Evolutionary conservation across 2,329 filamentous ascomycete species (phyloP), one percentile per base, ranked within the genome.

Genomic region (Mariannaea elegans): DNA sequence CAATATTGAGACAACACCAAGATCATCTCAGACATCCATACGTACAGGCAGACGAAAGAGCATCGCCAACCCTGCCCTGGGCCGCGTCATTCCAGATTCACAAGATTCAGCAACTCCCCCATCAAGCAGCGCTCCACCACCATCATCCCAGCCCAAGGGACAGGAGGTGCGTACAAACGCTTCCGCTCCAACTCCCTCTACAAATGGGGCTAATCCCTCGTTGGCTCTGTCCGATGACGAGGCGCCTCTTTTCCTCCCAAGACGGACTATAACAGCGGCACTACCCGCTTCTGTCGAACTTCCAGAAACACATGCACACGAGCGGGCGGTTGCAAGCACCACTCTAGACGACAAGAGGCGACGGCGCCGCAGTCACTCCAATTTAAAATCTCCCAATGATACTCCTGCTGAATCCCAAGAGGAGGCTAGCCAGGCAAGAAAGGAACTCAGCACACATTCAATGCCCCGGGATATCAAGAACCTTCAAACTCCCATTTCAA

Each of bases 201-300:
- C 38, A 18, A 31, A 3, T 45, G 9, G 9, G 24, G 24, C 5
- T 27, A 27, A 58, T 16, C 49, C 66, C n/a, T 56, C 65, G 2
- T 69, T 67, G 49, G 64, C 65, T 5, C 68, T 78, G 7, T 78
- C 76, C 5, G 75, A 78, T 46, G 76, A 78, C 16, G 76, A 78
- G 53, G 68, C 71, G 13, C 75, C 75, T 0, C 54, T 76, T n/a
- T 38, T 69, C 12, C 50, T 72, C 19, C 57, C 63, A 4, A 61
- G 61, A 24, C 52, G 57, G 14, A 59, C 56, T 9, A 14, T 10
- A 6, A 31, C 42, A 14, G 63, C 42, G n/a, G 29, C 21, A 53
- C 56, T n/a, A 10, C 21, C 3, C 12, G 36, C 21, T 39, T 9
- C 46, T 10, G 31, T 32, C 7, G 27, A 38, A 4, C 8, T 16